Evolutionary conservation across 495 filamentous ascomycete genomes (phyloP), one percentile per base, ranked within the genome.

Genomic region (Penicillium arizonense): DNA sequence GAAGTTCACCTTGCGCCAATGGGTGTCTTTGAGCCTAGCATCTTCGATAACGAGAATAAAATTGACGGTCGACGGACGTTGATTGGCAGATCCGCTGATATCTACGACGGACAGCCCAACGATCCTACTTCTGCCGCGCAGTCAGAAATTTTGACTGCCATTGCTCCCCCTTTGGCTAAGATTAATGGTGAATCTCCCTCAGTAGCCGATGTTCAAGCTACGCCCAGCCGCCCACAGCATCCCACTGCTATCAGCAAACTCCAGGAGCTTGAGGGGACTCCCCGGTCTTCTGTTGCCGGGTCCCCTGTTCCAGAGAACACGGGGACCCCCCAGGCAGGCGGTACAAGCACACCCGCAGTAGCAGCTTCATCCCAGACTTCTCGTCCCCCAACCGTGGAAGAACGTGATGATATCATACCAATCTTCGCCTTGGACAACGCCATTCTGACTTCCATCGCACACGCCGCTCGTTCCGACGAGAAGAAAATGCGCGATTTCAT

Each of bases 401-500:
- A 93, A 50, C 85, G 89, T 10, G 94, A 98, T 67, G 77, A 85
- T 43, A 86, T 91, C 9, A 77, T 97, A 2, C 92, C 95, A 0
- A 67, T 89, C 0, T 87, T 86, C 50, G 82, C 94, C 2, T 82
- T 98, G 28, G 94, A 97, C 73, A 82, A 81, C 24, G 94, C 95
- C 9, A 95, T 98, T 61, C 75, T 96, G 43, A 89, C 88, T 18
- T 87, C 83, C 23, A 94, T 97, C 63, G 80, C 86, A 13, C 89
- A 97, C 64, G 94, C 90, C 6, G 86, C 90, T 21, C 87, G 87
- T 51, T 86, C 83, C 33, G 92, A 97, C 61, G 95, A 97, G 47
- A 91, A 91, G 69, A 95, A 94, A 68, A 84, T 92, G 55, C 82
- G 88, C 16, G 95, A 98, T 61, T 91, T 95, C 70, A 77, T 96